Evolutionary conservation across 179 eudicot genomes (phyloP), one percentile per base, ranked within the genome.

Genomic region (Amaranthus tricolor): DNA sequence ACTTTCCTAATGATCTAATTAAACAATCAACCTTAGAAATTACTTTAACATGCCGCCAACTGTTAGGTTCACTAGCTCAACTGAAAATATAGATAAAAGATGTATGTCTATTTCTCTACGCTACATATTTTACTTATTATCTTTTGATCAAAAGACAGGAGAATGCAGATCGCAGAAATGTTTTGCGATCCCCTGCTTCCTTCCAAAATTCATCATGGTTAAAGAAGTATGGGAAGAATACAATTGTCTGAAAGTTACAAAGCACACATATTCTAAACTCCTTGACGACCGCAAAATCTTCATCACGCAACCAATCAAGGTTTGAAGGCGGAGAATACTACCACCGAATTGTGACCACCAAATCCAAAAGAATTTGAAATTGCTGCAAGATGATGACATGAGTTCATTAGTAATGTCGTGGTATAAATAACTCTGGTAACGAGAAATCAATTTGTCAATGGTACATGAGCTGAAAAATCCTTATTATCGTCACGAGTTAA

Each of bases 281-380:
- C 73, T 61, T 52, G 68, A 20, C 15, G 70, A 47, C 48, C 58
- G 47, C 47, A 57, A 45, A 60, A 52, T 57, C 57, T 20, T 49
- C 20, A n/a, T 62, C 19, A 11, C 7, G 61, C 17, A 53, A 61
- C 45, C 2, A 53, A 52, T 91, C 86, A 93, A 16, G 97, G 93
- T 77, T 87, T 89, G 91, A 88, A 93, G 50, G 93, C 91, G 11
- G 98, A 88, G 86, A 93, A 91, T 19, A 80, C 98, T 65, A 93
- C 96, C 7, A 91, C 96, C 2, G 96, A 93, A 83, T 93, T 93
- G 90, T 93, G 97, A 51, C 96, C 98, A 48, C 97, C 98, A 62
- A 93, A 91, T 31, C 98, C 98, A 62, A 93, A 93, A 49, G 98
- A 93, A 82, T 93, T 93, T 67, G 98, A 93, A 80, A 93, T 93